Conservation (phyloP, 2,329 filamentous ascomycete genomes). For the Pseudogymnoascus verrucosus region DNA sequence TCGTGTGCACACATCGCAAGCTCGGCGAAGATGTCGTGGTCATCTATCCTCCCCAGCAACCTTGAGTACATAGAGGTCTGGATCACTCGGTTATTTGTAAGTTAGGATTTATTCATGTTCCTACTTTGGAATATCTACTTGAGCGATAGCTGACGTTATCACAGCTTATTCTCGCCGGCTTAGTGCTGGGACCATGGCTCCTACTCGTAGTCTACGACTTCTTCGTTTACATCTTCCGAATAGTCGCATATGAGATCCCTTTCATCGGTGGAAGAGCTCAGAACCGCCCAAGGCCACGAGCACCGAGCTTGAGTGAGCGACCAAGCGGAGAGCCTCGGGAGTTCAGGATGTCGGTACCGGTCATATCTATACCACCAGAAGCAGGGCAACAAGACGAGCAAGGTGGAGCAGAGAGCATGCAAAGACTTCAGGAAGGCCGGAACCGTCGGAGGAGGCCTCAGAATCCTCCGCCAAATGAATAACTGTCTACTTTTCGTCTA, state of each 20-base stretch:
- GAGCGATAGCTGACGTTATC: constrained; percentile 10
- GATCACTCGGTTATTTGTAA: constrained; percentile 54
- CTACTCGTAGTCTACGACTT: constrained; percentile 56
- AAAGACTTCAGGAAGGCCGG: not conserved
- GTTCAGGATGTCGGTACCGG: constrained; percentile 21
- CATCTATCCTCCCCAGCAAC: constrained; percentile 54
- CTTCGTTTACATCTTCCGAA: constrained; percentile 52
- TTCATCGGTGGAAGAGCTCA: constrained; percentile 52
- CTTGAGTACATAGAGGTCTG: constrained; percentile 52
- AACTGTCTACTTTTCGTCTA: constrained; percentile 1
- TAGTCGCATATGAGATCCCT: constrained; percentile 50
- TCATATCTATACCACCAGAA: constrained; percentile 5
- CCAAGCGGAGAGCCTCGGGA: constrained; percentile 38
- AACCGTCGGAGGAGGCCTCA: not conserved
- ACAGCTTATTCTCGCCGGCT: constrained; percentile 51
- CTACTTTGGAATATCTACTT: not conserved
- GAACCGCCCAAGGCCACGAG: constrained; percentile 50
- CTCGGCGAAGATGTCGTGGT: constrained; percentile 48
- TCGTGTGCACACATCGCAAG: not conserved
- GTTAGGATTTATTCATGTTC: constrained; percentile 22
- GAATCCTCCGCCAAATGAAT: not conserved
- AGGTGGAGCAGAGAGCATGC: constrained; percentile 1
- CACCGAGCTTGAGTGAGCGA: constrained; percentile 52
- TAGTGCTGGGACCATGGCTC: constrained; percentile 56
- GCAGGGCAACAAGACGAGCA: constrained; percentile 10